These are phyloP conservation scores for Diaporthe australafricana DNA, from an alignment of 2,329 filamentous ascomycete genomes.

Conservation along the genomic window DNA sequence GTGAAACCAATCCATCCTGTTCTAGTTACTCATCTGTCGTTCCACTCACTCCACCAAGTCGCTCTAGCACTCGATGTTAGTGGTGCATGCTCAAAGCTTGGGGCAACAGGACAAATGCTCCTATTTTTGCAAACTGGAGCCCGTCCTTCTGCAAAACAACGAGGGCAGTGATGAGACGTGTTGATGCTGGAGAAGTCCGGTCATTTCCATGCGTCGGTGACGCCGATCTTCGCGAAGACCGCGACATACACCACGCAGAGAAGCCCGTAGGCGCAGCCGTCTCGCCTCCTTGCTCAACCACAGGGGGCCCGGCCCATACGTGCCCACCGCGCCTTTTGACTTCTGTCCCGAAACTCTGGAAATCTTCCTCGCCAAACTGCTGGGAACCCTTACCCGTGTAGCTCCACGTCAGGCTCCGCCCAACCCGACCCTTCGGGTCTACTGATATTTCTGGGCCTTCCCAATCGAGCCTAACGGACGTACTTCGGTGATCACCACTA, in stretches of 20 bases:
- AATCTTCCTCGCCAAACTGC: conserved; percentile 21
- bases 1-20: conserved; percentile 1
- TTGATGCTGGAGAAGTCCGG: conserved; percentile 3
- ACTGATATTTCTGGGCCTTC: conserved; percentile 27
- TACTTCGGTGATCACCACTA: conserved; percentile 28
- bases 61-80: conserved; percentile 7
- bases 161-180: conserved; percentile 1
- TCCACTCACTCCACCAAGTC: conserved; percentile 11
- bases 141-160: neutral
- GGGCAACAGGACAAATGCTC: neutral
- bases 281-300: neutral
- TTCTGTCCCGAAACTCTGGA: conserved; percentile 23
- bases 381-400: conserved; percentile 30
- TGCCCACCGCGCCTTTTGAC: neutral
- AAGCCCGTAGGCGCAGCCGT: neutral
- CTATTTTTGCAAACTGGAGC: neutral
- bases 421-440: conserved; percentile 34
- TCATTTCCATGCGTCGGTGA: conserved; percentile 9
- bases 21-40: neutral
- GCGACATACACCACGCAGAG: neutral
- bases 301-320: neutral
- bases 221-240: conserved; percentile 1
- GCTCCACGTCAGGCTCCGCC: conserved; percentile 32
- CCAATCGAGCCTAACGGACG: conserved; percentile 19
- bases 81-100: conserved; percentile 3